Percentiles rank a stretch among this genome's conserved stretches.
phyloP scores from a whole-genome alignment of 257 asterid species.

The Cynanchum wilfordii region DNA sequence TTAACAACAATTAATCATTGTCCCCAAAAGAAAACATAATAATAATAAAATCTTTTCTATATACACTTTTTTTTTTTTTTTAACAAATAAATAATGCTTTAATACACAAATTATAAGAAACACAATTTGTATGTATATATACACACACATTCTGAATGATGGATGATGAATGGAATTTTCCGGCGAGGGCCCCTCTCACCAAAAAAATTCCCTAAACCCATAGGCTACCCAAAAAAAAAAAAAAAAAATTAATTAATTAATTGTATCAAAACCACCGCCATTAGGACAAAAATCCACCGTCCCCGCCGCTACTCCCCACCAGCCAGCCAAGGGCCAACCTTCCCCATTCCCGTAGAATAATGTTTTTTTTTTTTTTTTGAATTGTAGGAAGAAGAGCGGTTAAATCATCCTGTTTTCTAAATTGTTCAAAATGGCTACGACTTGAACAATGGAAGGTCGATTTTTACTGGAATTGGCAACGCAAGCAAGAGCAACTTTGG shows the following conservation, averaged over 20 bases:
- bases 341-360: neutral
- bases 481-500: conserved; percentile 73
- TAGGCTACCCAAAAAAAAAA: neutral
- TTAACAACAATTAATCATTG: neutral
- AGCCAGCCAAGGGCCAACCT: no score
- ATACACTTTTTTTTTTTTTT: no score
- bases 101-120: neutral
- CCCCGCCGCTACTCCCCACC: no score
- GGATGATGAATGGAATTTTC: neutral
- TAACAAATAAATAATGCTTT: no score
- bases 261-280: neutral
- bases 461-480: conserved; percentile 59
- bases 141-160: no score
- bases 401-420: conserved; percentile 35
- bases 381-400: neutral
- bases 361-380: neutral
- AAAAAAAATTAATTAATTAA: no score
- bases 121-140: no score
- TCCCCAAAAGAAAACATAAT: no score
- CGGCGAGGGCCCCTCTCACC: neutral
- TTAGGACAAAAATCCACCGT: no score
- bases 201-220: neutral
- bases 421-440: conserved; percentile 47
- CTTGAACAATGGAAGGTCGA: conserved; percentile 58
- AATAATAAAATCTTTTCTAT: no score